Conservation (phyloP, 2,329 filamentous ascomycete species). For the Aspergillus unguis region DNA sequence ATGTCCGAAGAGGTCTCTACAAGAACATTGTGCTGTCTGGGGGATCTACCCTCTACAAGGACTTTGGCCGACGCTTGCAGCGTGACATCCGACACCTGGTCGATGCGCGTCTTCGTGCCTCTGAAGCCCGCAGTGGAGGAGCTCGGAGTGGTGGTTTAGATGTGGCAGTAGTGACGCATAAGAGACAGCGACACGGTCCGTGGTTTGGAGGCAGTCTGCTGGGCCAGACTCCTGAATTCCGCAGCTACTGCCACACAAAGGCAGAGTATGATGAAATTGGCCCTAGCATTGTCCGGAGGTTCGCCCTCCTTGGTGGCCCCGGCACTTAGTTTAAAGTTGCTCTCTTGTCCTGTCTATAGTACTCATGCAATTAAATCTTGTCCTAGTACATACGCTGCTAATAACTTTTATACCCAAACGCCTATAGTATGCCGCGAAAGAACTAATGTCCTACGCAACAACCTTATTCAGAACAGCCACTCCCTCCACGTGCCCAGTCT, state of each 20-base stretch:
- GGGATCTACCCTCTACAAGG: conserved; percentile 96
- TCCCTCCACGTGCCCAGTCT: conserved; percentile 68
- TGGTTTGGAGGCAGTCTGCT: conserved; percentile 98
- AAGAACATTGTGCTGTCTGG: conserved; percentile 99
- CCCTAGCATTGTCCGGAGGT: conserved; percentile 90
- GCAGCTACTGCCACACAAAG: conserved; percentile 97
- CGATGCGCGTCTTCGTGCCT: conserved; percentile 86
- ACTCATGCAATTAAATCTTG: conserved; percentile 12
- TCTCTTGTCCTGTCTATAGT: conserved; percentile 31
- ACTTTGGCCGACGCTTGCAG: conserved; percentile 93
- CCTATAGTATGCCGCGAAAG: not conserved
- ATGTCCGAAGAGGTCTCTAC: conserved; percentile 93
- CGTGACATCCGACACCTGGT: conserved; percentile 96
- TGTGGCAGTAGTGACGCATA: conserved; percentile 95
- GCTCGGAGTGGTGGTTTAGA: conserved; percentile 92
- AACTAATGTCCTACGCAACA: not conserved
- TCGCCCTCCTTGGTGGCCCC: conserved; percentile 87
- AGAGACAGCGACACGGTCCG: conserved; percentile 92
- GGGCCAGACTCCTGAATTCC: conserved; percentile 96
- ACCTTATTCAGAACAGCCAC: conserved; percentile 56
- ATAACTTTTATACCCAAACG: not conserved
- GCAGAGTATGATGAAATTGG: conserved; percentile 89
- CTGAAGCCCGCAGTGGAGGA: conserved; percentile 85
- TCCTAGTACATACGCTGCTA: not conserved
- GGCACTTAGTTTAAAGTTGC: conserved; percentile 49